These are phyloP conservation scores for Plasmopara viticola DNA, from an alignment of 352 stramenopile genomes.

Conservation along the genomic window DNA sequence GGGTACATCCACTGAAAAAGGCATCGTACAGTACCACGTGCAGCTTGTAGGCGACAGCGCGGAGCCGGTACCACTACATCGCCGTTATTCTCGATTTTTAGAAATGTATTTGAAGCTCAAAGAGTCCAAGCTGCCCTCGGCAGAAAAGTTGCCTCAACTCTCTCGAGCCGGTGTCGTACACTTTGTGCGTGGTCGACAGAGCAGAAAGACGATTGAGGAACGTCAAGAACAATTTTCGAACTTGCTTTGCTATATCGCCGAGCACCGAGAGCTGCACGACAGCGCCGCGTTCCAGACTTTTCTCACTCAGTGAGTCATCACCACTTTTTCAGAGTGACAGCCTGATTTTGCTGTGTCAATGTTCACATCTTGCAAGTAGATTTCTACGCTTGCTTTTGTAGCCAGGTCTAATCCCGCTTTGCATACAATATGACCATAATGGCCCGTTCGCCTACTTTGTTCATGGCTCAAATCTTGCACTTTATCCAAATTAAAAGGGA, in stretches of 20 bases:
- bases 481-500: too few relatives aligned
- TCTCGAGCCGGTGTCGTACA: slow-evolving; percentile 31
- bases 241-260: slow-evolving; percentile 41
- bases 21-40: slow-evolving; percentile 37
- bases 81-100: slow-evolving; percentile 46
- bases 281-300: slow-evolving; percentile 50
- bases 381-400: too few relatives aligned
- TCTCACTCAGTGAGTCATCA: slow-evolving; percentile 4
- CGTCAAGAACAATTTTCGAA: slow-evolving; percentile 42
- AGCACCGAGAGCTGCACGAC: slow-evolving; percentile 32
- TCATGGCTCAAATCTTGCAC: too few relatives aligned
- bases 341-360: too few relatives aligned
- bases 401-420: too few relatives aligned
- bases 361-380: too few relatives aligned
- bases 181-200: slow-evolving; percentile 41
- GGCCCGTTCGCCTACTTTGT: too few relatives aligned
- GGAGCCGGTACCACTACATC: slow-evolving; percentile 19
- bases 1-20: slow-evolving; percentile 24
- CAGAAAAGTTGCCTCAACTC: slow-evolving; percentile 26
- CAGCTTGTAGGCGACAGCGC: slow-evolving; percentile 28
- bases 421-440: too few relatives aligned
- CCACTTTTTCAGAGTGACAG: too few relatives aligned
- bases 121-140: slow-evolving; percentile 7
- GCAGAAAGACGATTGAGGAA: slow-evolving; percentile 42
- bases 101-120: not conserved